Evolutionary conservation across 2,329 filamentous ascomycete species (phyloP), one percentile per base, ranked within the genome.

Genomic region (Colletotrichum cuscutae): DNA sequence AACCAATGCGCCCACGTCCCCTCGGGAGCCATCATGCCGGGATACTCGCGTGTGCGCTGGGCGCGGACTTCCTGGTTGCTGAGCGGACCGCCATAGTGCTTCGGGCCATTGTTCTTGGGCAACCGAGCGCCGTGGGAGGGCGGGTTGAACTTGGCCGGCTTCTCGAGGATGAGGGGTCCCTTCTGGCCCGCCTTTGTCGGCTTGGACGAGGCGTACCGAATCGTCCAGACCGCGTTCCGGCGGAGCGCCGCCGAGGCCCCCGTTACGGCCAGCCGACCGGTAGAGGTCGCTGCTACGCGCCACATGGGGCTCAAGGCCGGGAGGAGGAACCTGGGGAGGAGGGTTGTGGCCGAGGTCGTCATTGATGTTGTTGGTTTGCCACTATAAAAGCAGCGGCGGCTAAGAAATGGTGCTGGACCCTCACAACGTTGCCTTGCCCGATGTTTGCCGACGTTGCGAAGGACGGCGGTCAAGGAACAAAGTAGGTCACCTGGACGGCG

Each of bases 81-180:
- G 73, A 95, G 84, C 26, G 90, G 84, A 22, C 94, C 93, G 49
- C 95, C 95, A 80, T 97, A 97, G 81, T 92, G 90, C 77, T 88
- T 87, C 35, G 92, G 91, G 7, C 85, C 81, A 82, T 80, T 81
- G 76, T 88, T 87, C 67, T 89, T 87, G 5, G 89, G 86, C 37
- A 95, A 88, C 7, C 93, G 88, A 26, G 93, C 86, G 13, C 93
- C 92, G 82, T 98, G 97, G 0, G 96, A 98, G 0, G 97, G 97
- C 2, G 97, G 96, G 60, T 94, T 94, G 87, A 98, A 98, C 81
- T 92, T 93, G 78, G 93, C 89, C 28, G 96, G 96, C 83, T 98
- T 95, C 78, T 94, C 94, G 76, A 99, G 91, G 5, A 95, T 89
- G 74, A 92, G 88, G 46, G 90, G 89, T n/a, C 60, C 70, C 79